Evolutionary conservation across 129 eudicot genomes (phyloP).

Genomic region (Chrysanthemum makinoi): DNA sequence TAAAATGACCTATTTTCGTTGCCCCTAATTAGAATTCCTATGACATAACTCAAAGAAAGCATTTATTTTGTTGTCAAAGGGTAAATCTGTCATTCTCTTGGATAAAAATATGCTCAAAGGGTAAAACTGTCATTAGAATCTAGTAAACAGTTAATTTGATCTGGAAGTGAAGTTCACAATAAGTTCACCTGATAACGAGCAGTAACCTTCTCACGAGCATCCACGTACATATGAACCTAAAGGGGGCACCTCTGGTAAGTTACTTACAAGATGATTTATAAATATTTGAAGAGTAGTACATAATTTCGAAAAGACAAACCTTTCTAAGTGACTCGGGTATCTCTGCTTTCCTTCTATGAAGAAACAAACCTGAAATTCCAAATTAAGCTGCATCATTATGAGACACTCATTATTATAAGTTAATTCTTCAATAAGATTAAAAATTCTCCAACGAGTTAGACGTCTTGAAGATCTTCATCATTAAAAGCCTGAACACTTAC

Average conservation of each 20-base stretch:
- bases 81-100: too few species aligned
- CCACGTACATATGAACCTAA: slow-evolving; percentile 90
- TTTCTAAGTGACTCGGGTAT: slow-evolving; percentile 70
- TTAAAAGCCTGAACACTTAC: slow-evolving; percentile 97
- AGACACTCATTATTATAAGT: slow-evolving; percentile 9
- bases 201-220: slow-evolving; percentile 93
- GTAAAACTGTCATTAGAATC: too few species aligned
- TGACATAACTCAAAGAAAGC: too few species aligned
- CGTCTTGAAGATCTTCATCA: slow-evolving; percentile 99
- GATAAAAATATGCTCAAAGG: too few species aligned
- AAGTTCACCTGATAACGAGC: slow-evolving; percentile 90
- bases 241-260: slow-evolving; percentile 6
- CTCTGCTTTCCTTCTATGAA: slow-evolving; percentile 99
- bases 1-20: too few species aligned
- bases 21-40: too few species aligned
- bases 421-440: background rate
- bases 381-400: background rate
- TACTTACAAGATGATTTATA: background rate
- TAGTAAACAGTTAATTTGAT: background rate
- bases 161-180: background rate
- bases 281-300: slow-evolving; percentile 7
- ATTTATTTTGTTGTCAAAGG: too few species aligned
- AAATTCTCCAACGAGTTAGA: slow-evolving; percentile 81
- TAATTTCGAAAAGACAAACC: slow-evolving; percentile 39
- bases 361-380: slow-evolving; percentile 68